A percentile compares a stretch with the other conserved stretches of the same genome.
Conservation (phyloP, 2,329 filamentous ascomycete genomes). For the Penicillium sp. region DNA sequence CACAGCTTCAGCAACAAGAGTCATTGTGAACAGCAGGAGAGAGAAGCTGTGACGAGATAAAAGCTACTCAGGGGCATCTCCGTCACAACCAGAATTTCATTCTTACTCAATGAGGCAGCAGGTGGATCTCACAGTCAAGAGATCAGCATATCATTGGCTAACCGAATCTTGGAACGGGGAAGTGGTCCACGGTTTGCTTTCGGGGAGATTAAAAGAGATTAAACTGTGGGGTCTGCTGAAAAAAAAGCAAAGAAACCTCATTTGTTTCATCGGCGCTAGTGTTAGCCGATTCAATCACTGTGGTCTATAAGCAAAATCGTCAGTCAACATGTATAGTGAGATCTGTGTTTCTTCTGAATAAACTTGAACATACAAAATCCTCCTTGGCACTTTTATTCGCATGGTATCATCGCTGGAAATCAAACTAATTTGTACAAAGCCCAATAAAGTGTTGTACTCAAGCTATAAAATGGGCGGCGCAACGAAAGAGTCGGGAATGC, state of each 20-base stretch:
- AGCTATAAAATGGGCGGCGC: constrained; percentile 37
- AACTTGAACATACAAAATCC: not conserved
- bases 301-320: too few relatives aligned
- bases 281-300: too few relatives aligned
- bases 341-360: not conserved
- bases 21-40: not conserved
- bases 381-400: constrained; percentile 7
- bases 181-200: too few relatives aligned
- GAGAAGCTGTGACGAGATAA: not conserved
- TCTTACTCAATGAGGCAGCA: too few relatives aligned
- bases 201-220: too few relatives aligned
- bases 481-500: constrained; percentile 65
- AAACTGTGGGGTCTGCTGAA: too few relatives aligned
- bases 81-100: not conserved
- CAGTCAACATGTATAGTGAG: not conserved
- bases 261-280: too few relatives aligned
- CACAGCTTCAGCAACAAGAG: not conserved
- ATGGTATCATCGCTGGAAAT: constrained; percentile 15
- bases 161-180: too few relatives aligned
- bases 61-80: not conserved
- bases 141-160: too few relatives aligned
- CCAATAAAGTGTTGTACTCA: not conserved
- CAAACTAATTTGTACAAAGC: constrained; percentile 5
- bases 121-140: too few relatives aligned
- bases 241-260: too few relatives aligned